Percentiles rank a stretch among this genome's conserved stretches.
Evolutionary conservation across 2,329 filamentous ascomycete genomes (phyloP).

Genomic region (Fonsecaea multimorphosa): DNA sequence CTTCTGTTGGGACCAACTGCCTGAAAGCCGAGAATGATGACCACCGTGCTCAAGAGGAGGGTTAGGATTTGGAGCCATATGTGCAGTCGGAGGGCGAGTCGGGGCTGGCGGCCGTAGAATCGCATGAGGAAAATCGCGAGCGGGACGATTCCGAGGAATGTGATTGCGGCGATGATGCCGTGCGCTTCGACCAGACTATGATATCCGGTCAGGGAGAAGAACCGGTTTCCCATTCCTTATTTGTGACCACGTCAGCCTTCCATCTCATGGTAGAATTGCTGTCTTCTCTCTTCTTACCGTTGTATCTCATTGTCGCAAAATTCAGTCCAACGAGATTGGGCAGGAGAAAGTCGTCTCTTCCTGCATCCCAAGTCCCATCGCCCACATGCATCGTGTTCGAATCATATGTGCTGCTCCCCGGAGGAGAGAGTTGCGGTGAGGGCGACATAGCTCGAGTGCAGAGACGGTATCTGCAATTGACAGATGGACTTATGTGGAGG

Average conservation of each 20-base stretch:
- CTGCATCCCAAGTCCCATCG: slow-evolving; percentile 70
- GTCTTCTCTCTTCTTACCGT: slow-evolving; percentile 55
- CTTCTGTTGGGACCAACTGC: slow-evolving; percentile 66
- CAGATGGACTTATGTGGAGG: slow-evolving; percentile 31
- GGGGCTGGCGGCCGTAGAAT: slow-evolving; percentile 64
- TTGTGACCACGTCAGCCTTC: slow-evolving; percentile 27
- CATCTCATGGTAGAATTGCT: background rate
- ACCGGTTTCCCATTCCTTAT: slow-evolving; percentile 70
- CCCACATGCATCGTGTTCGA: slow-evolving; percentile 68
- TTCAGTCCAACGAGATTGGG: slow-evolving; percentile 69
- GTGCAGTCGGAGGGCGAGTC: slow-evolving; percentile 64
- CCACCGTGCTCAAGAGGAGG: slow-evolving; percentile 65
- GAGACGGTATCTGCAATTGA: background rate
- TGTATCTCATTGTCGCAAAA: slow-evolving; percentile 71
- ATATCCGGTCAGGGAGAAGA: slow-evolving; percentile 64
- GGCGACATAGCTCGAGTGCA: slow-evolving; percentile 45
- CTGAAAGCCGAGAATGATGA: slow-evolving; percentile 67
- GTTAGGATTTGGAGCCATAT: slow-evolving; percentile 69
- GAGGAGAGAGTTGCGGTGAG: slow-evolving; percentile 55
- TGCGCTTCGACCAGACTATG: slow-evolving; percentile 65
- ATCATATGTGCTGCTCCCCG: slow-evolving; percentile 67
- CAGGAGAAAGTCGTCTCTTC: slow-evolving; percentile 67
- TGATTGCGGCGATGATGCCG: slow-evolving; percentile 65
- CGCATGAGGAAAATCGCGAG: slow-evolving; percentile 65
- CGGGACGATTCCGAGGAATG: slow-evolving; percentile 66